phyloP scores from a whole-genome alignment of 2,329 filamentous ascomycete genomes.

The Fusarium concolor region DNA sequence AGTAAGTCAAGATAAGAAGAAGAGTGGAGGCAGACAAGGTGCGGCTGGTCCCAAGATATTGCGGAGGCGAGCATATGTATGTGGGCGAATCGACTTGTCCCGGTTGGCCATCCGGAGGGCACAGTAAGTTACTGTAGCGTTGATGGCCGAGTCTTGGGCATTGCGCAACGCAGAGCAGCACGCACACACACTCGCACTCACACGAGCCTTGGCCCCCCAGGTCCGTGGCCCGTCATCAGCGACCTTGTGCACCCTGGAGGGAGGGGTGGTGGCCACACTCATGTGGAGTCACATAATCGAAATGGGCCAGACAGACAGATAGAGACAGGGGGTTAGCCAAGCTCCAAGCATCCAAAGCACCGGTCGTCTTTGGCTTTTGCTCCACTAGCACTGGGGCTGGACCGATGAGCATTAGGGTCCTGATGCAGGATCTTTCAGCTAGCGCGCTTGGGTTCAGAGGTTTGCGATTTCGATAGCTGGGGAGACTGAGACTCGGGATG shows the following conservation, averaged over 20 bases:
- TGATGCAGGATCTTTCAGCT: conserved; percentile 32
- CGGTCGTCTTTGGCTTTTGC: conserved; percentile 20
- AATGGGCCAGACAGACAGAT: conserved; percentile 32
- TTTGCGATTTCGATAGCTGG: conserved; percentile 10
- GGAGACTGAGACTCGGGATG: neutral
- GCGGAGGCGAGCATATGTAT: conserved; percentile 44
- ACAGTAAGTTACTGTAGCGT: conserved; percentile 32
- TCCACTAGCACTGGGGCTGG: conserved; percentile 33
- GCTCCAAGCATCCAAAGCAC: conserved; percentile 22
- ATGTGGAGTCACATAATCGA: conserved; percentile 38
- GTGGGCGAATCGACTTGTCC: conserved; percentile 44
- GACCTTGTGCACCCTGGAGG: conserved; percentile 37
- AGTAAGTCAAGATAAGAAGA: conserved; percentile 38
- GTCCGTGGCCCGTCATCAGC: conserved; percentile 35
- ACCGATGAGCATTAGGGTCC: conserved; percentile 30
- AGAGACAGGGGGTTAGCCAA: conserved; percentile 16
- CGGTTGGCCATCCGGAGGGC: conserved; percentile 37
- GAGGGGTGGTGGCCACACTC: conserved; percentile 37
- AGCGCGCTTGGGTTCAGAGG: conserved; percentile 29
- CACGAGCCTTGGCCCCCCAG: conserved; percentile 37
- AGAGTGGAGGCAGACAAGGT: conserved; percentile 44
- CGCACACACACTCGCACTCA: conserved; percentile 20
- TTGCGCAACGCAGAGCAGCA: conserved; percentile 18
- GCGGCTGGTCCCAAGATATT: conserved; percentile 48
- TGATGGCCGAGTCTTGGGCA: conserved; percentile 33